phyloP scores from a whole-genome alignment of 2,329 filamentous ascomycete genomes.

The Venturia effusa region DNA sequence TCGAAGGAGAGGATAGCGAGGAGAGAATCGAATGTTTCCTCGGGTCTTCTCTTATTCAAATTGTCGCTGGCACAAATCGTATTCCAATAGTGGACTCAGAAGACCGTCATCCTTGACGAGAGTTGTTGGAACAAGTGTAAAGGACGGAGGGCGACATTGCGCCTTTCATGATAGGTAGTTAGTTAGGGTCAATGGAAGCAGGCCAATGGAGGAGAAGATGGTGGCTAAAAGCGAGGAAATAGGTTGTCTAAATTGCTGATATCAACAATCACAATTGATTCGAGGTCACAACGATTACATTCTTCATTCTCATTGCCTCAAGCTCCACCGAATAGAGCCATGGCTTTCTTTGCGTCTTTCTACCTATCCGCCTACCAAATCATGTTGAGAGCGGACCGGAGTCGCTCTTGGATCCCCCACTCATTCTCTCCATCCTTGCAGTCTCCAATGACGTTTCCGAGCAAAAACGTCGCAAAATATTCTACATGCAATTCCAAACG shows the following conservation, averaged over 20 bases:
- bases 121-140: too few relatives aligned
- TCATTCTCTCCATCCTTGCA: not conserved
- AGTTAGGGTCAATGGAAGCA: too few relatives aligned
- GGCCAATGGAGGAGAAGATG: too few relatives aligned
- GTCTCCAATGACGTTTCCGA: not conserved
- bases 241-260: not conserved
- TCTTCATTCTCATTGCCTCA: not conserved
- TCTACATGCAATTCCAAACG: conserved; percentile 4
- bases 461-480: not conserved
- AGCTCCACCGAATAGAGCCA: not conserved
- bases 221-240: too few relatives aligned
- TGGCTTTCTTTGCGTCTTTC: not conserved
- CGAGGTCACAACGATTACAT: not conserved
- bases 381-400: not conserved
- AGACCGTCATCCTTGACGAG: too few relatives aligned
- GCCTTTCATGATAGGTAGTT: too few relatives aligned
- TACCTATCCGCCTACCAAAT: not conserved
- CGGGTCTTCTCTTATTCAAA: too few relatives aligned
- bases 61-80: too few relatives aligned
- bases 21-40: too few relatives aligned
- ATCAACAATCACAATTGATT: not conserved
- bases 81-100: too few relatives aligned
- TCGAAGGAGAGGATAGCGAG: too few relatives aligned
- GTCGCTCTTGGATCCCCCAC: not conserved
- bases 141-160: too few relatives aligned